Base-by-base conservation (phyloP, 1,284 basidiomycete species). In the Schizophyllum amplum region DNA sequence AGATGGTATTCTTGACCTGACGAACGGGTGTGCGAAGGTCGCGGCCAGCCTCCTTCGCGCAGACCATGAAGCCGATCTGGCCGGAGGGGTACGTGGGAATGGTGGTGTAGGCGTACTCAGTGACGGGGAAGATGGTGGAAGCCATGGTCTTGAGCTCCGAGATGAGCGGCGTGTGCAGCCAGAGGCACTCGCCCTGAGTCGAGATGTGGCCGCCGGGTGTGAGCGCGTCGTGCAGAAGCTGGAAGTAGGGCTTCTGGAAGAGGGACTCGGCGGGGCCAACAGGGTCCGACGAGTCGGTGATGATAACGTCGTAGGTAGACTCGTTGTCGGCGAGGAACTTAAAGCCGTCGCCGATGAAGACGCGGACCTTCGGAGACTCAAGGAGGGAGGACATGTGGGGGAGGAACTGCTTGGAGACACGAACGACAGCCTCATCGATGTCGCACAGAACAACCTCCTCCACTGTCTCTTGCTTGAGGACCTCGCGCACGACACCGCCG, bases 271-370 rank as follows among this genome's bases (percentile, higher is more conserved):
- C 96, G 51, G 96, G 96, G 47, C 97, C 96, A 60, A 98, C 94
- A 52, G 97, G 96, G 74, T 99, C 97, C 23, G 95, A 98, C 46
- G 95, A 98, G 74, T 99, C 96, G 63, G 94, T 99, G 77, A 99
- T 91, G 78, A 99, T 98, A 63, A 92, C 93, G 70, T 99, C 96
- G 83, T 98, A 99, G 61, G 88, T 86, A 62, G 86, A 80, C 67
- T 90, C 83, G 73, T 96, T 90, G 61, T 93, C 87, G 51, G 90
- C 86, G 57, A 99, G 86, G 82, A 96, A 99, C 69, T 93, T 92
- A 84, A 98, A 98, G 57, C 96, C 96, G 67, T 99, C 96, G 54
- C 96, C 96, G 66, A 99, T 86, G 76, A 86, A 80, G 62, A 99
- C 91, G 27, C 79, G 88, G 57, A 98, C 94, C 62, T 89, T 89